Evolutionary conservation across 345 rosid species (phyloP).

Genomic region (Dipteronia dyeriana): DNA sequence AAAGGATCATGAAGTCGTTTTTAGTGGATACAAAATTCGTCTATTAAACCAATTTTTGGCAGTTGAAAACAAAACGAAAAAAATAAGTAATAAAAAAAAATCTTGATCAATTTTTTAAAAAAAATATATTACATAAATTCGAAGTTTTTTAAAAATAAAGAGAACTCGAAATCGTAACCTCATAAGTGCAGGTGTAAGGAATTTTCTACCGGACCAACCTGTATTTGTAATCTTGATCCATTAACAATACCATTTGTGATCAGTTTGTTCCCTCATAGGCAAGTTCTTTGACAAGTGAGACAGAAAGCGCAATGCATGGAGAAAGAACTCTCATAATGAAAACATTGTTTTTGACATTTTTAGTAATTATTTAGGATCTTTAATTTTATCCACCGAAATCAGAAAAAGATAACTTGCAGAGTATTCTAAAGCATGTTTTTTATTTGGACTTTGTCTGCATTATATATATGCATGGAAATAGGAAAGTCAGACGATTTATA

Average conservation of each 20-base stretch:
- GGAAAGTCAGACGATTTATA: neutral
- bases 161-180: no score
- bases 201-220: no score
- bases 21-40: neutral
- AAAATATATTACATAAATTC: no score
- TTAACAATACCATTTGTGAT: neutral
- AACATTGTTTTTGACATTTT: neutral
- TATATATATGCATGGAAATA: neutral
- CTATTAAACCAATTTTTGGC: constrained; percentile 2
- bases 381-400: neutral
- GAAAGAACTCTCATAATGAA: neutral
- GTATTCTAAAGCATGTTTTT: neutral
- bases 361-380: neutral
- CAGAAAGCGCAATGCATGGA: neutral
- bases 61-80: neutral
- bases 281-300: neutral
- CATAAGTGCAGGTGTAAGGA: no score
- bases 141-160: no score
- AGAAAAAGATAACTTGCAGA: neutral
- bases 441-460: neutral
- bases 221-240: no score
- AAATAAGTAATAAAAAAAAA: neutral
- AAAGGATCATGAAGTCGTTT: neutral
- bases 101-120: no score
- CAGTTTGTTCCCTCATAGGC: neutral